phyloP scores from a whole-genome alignment of 257 asterid species.

The Osmanthus fragrans region DNA sequence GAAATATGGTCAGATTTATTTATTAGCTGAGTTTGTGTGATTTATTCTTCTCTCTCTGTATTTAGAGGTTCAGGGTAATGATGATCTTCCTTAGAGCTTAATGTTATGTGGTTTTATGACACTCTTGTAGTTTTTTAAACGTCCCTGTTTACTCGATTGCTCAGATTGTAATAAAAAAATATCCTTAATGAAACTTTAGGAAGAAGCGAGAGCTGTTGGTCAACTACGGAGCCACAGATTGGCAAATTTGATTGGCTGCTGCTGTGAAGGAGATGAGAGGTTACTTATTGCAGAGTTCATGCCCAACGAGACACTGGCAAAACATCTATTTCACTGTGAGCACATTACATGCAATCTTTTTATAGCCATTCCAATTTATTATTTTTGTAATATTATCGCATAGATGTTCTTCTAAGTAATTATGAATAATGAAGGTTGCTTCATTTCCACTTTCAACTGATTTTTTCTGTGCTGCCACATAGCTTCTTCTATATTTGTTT shows the following conservation, averaged over 20 bases:
- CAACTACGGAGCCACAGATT: constrained; percentile 76
- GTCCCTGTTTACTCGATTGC: neutral
- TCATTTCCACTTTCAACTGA: neutral
- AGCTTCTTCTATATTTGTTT: neutral
- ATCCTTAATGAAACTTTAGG: constrained; percentile 37
- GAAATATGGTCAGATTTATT: neutral
- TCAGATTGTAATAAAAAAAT: constrained; percentile 10
- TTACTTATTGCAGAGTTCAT: constrained; percentile 90
- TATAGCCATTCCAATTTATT: neutral
- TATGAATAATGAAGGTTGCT: neutral
- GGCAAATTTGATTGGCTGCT: constrained; percentile 91
- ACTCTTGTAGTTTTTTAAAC: constrained; percentile 13
- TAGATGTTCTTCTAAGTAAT: neutral
- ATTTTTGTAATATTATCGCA: neutral
- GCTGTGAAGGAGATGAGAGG: constrained; percentile 98
- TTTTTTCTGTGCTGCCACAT: neutral
- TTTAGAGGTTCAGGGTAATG: neutral
- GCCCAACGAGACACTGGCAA: constrained; percentile 97
- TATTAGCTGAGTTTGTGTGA: neutral
- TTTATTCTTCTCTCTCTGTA: too few species aligned
- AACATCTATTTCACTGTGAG: constrained; percentile 96
- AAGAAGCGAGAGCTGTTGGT: constrained; percentile 95
- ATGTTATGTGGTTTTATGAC: neutral
- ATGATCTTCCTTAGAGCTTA: neutral
- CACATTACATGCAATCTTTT: constrained; percentile 9